Evolutionary conservation across 495 filamentous ascomycete genomes (phyloP).

Genomic region (Cercophora scortea): DNA sequence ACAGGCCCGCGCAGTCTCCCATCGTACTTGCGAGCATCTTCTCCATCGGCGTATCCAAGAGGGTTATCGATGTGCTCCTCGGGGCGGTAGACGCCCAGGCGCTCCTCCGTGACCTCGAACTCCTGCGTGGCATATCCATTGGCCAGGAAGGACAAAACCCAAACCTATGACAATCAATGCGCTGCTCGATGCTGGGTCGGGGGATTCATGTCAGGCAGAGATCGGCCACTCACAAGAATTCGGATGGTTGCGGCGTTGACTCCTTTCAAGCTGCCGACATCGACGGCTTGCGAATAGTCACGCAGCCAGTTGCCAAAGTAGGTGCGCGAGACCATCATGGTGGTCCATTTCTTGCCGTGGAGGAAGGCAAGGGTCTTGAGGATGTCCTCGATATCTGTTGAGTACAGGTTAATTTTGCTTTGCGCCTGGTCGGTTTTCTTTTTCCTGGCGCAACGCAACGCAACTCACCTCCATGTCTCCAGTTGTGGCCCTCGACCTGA

Average conservation of each 20-base stretch:
- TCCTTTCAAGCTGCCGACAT: conserved; percentile 83
- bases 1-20: conserved; percentile 74
- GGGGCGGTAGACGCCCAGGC: conserved; percentile 85
- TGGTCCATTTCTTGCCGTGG: conserved; percentile 89
- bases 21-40: conserved; percentile 80
- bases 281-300: conserved; percentile 82
- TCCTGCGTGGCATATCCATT: conserved; percentile 97
- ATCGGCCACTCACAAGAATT: conserved; percentile 50
- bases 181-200: conserved; percentile 1
- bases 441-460: not conserved
- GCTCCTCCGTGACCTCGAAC: conserved; percentile 90
- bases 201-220: not conserved
- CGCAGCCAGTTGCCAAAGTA: conserved; percentile 85
- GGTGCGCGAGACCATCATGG: conserved; percentile 77
- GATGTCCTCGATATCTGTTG: conserved; percentile 73
- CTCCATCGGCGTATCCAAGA: conserved; percentile 82
- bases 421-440: not conserved
- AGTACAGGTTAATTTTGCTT: not conserved
- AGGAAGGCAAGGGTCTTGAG: conserved; percentile 84
- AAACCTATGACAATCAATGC: conserved; percentile 33
- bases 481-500: conserved; percentile 88
- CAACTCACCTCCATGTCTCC: conserved; percentile 71
- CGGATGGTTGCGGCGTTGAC: conserved; percentile 87
- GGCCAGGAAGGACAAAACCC: conserved; percentile 85
- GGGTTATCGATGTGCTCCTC: conserved; percentile 95